These are phyloP conservation scores for Acanthamoeba triangularis DNA, from an alignment of 208 protist genomes.

Conservation along the genomic window DNA sequence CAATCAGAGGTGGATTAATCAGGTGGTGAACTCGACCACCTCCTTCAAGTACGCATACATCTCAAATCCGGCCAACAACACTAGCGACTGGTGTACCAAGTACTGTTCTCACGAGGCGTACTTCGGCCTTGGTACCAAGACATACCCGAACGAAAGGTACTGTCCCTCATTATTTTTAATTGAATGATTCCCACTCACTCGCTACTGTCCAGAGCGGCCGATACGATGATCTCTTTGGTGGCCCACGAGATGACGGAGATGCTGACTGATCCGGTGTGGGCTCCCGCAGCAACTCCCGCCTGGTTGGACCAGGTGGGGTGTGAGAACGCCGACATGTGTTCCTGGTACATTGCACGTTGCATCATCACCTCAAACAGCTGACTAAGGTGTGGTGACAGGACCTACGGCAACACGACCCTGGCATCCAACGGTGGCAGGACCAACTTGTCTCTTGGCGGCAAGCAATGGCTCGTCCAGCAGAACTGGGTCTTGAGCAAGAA, in stretches of 20 bases:
- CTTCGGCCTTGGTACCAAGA: background rate
- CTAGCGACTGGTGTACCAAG: conserved; percentile 12
- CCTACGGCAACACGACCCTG: background rate
- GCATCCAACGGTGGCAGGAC: conserved; percentile 11
- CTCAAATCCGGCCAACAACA: conserved; percentile 24
- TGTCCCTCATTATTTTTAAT: too few relatives aligned
- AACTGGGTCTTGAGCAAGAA: conserved; percentile 64
- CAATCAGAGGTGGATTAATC: background rate
- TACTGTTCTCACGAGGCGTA: conserved; percentile 62
- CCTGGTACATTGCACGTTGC: conserved; percentile 23
- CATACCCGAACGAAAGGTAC: conserved; percentile 42
- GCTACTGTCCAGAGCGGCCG: background rate
- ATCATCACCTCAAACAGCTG: background rate
- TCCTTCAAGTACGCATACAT: conserved; percentile 27
- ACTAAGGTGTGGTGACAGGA: background rate
- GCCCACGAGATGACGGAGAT: conserved; percentile 31
- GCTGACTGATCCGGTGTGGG: conserved; percentile 56
- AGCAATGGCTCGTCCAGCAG: conserved; percentile 51
- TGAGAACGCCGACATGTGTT: conserved; percentile 50
- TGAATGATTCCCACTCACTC: background rate
- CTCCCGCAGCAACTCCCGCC: background rate
- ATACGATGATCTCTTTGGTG: background rate
- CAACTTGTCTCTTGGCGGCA: background rate
- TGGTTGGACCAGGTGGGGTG: conserved; percentile 35
- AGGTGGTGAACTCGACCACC: background rate